phyloP scores from a whole-genome alignment of 805 yeast species.

The Zygosaccharomyces lentus region DNA sequence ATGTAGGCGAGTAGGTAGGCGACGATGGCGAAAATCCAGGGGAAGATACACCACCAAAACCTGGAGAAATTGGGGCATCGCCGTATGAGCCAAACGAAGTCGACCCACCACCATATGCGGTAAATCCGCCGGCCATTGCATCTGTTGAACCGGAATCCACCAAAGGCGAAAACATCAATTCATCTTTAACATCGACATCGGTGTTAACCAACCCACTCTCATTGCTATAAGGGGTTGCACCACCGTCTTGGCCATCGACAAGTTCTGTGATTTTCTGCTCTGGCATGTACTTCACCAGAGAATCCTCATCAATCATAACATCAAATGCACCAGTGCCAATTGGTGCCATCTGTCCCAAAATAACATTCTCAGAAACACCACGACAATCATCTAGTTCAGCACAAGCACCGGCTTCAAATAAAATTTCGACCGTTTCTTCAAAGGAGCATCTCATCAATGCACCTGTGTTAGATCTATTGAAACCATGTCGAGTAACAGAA shows the following conservation, averaged over 20 bases:
- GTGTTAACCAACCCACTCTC: constrained; percentile 58
- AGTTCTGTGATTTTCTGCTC: constrained; percentile 39
- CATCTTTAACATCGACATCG: constrained; percentile 59
- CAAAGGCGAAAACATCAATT: constrained; percentile 88
- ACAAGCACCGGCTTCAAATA: constrained; percentile 96
- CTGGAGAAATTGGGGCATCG: constrained; percentile 57
- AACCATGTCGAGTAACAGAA: constrained; percentile 99
- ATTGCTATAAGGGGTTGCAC: constrained; percentile 85
- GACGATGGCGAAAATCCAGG: constrained; percentile 74
- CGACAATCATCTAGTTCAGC: constrained; percentile 98
- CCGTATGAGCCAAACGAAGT: constrained; percentile 49
- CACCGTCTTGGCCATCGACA: constrained; percentile 59
- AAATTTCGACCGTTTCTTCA: constrained; percentile 97
- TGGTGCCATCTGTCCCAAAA: constrained; percentile 97
- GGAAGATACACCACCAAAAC: constrained; percentile 50
- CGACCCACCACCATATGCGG: constrained; percentile 68
- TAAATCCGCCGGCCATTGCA: constrained; percentile 74
- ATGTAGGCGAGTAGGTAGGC: constrained; percentile 75
- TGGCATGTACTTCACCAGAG: constrained; percentile 55
- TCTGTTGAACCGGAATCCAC: constrained; percentile 79
- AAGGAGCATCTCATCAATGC: constrained; percentile 99
- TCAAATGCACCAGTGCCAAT: constrained; percentile 98
- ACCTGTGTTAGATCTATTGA: constrained; percentile 97
- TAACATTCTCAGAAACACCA: constrained; percentile 97
- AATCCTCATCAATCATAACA: constrained; percentile 86